Evolutionary conservation across 2,329 filamentous ascomycete species (phyloP), one percentile per base, ranked within the genome.

Genomic region (Arthrobotrys megalospora): DNA sequence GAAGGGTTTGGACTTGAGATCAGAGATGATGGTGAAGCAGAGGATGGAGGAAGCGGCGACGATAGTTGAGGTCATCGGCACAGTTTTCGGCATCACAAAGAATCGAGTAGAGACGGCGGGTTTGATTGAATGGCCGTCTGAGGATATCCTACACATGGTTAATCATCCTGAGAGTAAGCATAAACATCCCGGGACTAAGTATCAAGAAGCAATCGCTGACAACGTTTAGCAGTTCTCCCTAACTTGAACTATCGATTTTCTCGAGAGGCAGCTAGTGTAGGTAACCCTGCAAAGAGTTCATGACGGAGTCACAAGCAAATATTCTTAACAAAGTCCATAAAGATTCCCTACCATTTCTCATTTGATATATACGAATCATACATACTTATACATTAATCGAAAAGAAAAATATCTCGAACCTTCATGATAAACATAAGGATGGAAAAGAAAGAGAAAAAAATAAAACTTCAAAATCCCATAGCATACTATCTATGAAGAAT

Each of bases 1-100:
- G 78, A 77, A 73, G 84, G 82, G 55, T 88, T 84, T 82, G 81
- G 82, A 0, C 79, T 87, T 16, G 84, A 85, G 60, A 53, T 84
- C 64, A 58, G 50, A 55, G 68, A 24, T 60, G 66, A 76, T 10
- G 14, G 14, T 21, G 55, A 71, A 63, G 16, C 32, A 12, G 28
- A 71, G 7, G 63, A 45, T 0, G 64, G n/a, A 10, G 47, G 14
- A 45, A 52, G 68, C 5, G 14, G 6, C 10, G 58, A 64, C 16
- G 55, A 76, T 63, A 69, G 47, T 16, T 76, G 55, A 72, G 11
- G 45, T 24, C 14, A 24, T 36, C 24, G 11, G 32, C 3, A 19
- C 6, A 2, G 16, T 53, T 21, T 47, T 55, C 24, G 58, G 16
- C 36, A 53, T 58, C 6, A 7, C 16, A 24, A 2, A 7, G 32